A percentile compares a stretch with the other conserved stretches of the same genome.
phyloP scores from a whole-genome alignment of 768 basidiomycete genomes.

The Lyophyllum shimeji region DNA sequence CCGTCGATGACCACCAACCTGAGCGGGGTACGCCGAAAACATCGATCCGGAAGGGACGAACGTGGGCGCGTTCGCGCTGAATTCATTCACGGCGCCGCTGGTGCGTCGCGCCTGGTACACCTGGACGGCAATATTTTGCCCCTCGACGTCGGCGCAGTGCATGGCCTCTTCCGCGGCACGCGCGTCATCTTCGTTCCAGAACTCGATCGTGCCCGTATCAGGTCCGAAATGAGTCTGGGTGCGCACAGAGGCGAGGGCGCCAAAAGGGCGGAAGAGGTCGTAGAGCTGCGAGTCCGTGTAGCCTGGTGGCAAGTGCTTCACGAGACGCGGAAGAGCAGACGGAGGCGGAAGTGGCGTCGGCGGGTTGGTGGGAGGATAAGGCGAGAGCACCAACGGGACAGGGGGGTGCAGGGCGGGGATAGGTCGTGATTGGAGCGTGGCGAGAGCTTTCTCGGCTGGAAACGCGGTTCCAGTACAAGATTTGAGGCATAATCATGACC shows the following conservation, averaged over 20 bases:
- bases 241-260: conserved; percentile 78
- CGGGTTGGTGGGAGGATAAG: conserved; percentile 78
- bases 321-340: conserved; percentile 72
- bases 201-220: conserved; percentile 80
- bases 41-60: conserved; percentile 74
- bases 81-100: conserved; percentile 56
- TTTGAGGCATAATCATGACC: not conserved
- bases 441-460: conserved; percentile 85
- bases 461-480: conserved; percentile 8
- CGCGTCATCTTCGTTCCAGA: conserved; percentile 87
- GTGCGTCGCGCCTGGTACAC: conserved; percentile 69
- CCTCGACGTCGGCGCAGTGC: conserved; percentile 82
- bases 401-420: conserved; percentile 61
- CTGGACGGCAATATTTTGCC: conserved; percentile 83
- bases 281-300: conserved; percentile 76
- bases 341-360: conserved; percentile 76
- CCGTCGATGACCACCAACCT: conserved; percentile 34
- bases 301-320: conserved; percentile 77
- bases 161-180: conserved; percentile 74
- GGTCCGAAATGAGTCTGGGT: conserved; percentile 74
- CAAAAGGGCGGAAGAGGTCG: conserved; percentile 82
- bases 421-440: conserved; percentile 76
- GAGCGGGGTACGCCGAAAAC: conserved; percentile 58
- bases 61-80: conserved; percentile 70
- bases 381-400: conserved; percentile 69